A percentile compares a stretch with the other conserved stretches of the same genome.
These are phyloP conservation scores for Leccinum ponderosum DNA, from an alignment of 1,284 basidiomycete genomes.

Conservation along the genomic window DNA sequence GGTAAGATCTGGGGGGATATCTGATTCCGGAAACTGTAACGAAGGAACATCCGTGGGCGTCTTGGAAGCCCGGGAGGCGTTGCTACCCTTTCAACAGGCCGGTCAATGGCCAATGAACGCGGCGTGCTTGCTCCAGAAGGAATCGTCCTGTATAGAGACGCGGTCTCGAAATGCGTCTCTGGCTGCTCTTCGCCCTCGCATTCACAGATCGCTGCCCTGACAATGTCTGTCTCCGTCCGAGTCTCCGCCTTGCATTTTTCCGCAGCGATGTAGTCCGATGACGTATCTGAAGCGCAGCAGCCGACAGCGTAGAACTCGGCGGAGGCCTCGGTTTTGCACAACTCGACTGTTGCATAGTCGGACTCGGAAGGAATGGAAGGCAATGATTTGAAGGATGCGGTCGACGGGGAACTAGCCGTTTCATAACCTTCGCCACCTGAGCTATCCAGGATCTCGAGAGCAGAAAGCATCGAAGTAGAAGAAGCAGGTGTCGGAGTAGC, in stretches of 20 bases:
- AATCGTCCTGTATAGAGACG: conserved; percentile 43
- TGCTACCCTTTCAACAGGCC: conserved; percentile 24
- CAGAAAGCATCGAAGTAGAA: conserved; percentile 28
- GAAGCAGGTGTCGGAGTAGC: conserved; percentile 31
- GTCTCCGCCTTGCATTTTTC: conserved; percentile 42
- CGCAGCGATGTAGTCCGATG: conserved; percentile 47
- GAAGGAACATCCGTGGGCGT: conserved; percentile 32
- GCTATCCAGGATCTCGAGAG: conserved; percentile 31
- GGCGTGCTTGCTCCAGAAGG: conserved; percentile 44
- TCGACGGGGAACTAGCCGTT: conserved; percentile 40
- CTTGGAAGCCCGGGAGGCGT: conserved; percentile 28
- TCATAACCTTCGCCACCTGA: conserved; percentile 37
- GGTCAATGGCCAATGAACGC: conserved; percentile 28
- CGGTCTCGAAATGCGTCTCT: conserved; percentile 54
- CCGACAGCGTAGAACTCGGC: conserved; percentile 51
- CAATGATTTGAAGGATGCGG: conserved; percentile 43
- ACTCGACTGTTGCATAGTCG: conserved; percentile 53
- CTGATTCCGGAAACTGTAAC: conserved; percentile 32
- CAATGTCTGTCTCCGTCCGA: conserved; percentile 47
- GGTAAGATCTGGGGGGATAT: conserved; percentile 21
- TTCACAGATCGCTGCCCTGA: conserved; percentile 50
- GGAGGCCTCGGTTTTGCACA: conserved; percentile 41
- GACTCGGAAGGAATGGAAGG: conserved; percentile 54
- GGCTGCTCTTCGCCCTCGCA: conserved; percentile 40
- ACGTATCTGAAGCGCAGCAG: conserved; percentile 35